phyloP scores from a whole-genome alignment of 805 yeast species.

The Saturnispora hagleri region DNA sequence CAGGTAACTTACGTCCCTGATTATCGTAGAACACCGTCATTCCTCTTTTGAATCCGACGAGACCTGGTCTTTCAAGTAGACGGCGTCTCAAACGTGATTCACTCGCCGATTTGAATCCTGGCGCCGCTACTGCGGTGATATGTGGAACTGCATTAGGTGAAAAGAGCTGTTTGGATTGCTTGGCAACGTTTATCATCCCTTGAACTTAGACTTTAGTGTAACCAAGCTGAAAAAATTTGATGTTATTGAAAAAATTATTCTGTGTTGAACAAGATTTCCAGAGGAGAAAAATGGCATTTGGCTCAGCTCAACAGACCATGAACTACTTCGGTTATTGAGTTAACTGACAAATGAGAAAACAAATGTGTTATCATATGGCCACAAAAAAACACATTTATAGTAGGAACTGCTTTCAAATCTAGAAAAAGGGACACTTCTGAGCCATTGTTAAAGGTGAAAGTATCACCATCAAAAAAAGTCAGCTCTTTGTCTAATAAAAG shows the following conservation, averaged over 20 bases:
- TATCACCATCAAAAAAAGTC: neutral
- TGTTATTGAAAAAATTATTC: neutral
- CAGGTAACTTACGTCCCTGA: slow-evolving; percentile 62
- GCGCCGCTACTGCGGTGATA: slow-evolving; percentile 38
- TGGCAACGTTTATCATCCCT: neutral
- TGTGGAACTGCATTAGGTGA: slow-evolving; percentile 45
- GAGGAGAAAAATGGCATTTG: neutral
- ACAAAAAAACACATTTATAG: neutral
- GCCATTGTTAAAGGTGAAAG: neutral
- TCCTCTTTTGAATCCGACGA: slow-evolving; percentile 76
- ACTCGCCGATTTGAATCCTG: slow-evolving; percentile 57
- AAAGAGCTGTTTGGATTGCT: slow-evolving; percentile 20
- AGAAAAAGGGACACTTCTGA: neutral
- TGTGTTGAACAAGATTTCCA: neutral
- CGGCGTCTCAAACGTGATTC: slow-evolving; percentile 63
- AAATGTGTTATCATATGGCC: neutral
- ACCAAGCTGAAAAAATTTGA: neutral
- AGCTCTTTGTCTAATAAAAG: neutral
- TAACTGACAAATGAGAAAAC: neutral
- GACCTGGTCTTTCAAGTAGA: slow-evolving; percentile 72
- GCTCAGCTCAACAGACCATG: neutral
- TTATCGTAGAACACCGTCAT: slow-evolving; percentile 79
- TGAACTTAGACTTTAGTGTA: neutral
- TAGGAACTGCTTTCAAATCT: neutral
- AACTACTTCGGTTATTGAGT: neutral